Conservation (phyloP, 202 grass and related monocot species). For the Panicum virgatum region DNA sequence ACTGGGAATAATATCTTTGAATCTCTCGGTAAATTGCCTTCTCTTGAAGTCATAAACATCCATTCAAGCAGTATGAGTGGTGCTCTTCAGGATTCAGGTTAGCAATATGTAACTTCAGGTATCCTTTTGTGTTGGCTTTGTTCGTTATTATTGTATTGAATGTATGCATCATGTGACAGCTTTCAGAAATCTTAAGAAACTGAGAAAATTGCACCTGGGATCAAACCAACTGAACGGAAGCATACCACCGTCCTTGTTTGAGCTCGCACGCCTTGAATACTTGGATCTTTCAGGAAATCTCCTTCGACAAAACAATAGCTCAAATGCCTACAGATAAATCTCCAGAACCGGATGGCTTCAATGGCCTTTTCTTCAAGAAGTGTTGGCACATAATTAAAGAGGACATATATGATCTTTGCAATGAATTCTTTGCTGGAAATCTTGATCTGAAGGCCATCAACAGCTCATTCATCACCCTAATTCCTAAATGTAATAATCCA, state of each 20-base stretch:
- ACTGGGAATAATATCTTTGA: neutral
- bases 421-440: too few species aligned
- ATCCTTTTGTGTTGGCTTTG: neutral
- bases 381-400: too few species aligned
- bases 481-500: too few species aligned
- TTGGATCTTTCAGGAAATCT: constrained; percentile 23
- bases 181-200: neutral
- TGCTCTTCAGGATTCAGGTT: neutral
- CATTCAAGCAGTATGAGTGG: fast-evolving
- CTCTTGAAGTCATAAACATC: neutral
- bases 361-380: too few species aligned
- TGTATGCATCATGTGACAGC: neutral
- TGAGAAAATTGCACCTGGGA: neutral
- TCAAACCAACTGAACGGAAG: neutral
- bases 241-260: neutral
- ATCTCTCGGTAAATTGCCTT: neutral
- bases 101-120: neutral
- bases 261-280: neutral
- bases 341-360: too few species aligned
- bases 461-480: too few species aligned
- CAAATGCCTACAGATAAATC: too few species aligned
- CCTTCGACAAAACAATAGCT: too few species aligned
- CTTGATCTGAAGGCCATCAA: too few species aligned
- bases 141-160: neutral
- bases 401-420: too few species aligned